These are phyloP conservation scores for Russula dissimulans DNA, from an alignment of 768 basidiomycete species.

Conservation along the genomic window DNA sequence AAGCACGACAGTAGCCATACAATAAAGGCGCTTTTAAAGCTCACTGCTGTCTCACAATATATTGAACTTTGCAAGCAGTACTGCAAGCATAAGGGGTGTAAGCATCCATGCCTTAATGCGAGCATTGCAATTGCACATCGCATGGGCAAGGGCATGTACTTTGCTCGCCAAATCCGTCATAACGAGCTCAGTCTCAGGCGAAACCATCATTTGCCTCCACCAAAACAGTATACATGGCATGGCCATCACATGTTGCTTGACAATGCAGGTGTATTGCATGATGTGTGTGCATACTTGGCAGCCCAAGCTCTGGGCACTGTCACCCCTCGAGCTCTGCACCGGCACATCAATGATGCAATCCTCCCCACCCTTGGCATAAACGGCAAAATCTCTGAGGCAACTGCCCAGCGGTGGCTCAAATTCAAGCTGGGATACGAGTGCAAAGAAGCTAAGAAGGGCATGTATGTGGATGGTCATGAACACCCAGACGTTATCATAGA, in stretches of 20 bases:
- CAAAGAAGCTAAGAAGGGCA: background rate
- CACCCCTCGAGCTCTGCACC: background rate
- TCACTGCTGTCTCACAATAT: background rate
- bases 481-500: background rate
- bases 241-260: background rate
- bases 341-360: background rate
- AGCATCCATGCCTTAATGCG: too few species aligned
- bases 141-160: background rate
- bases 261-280: background rate
- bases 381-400: background rate
- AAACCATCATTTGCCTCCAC: background rate
- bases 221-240: background rate
- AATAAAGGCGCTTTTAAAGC: background rate
- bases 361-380: background rate
- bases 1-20: background rate
- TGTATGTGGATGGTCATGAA: background rate
- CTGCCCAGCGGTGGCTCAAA: background rate
- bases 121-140: background rate
- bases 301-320: background rate
- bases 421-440: background rate
- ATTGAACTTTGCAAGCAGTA: background rate
- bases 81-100: background rate
- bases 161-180: background rate
- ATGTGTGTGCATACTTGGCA: background rate
- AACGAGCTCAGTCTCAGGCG: background rate